phyloP scores from a whole-genome alignment of 2,329 filamentous ascomycete species.

The Fusarium drepaniforme region DNA sequence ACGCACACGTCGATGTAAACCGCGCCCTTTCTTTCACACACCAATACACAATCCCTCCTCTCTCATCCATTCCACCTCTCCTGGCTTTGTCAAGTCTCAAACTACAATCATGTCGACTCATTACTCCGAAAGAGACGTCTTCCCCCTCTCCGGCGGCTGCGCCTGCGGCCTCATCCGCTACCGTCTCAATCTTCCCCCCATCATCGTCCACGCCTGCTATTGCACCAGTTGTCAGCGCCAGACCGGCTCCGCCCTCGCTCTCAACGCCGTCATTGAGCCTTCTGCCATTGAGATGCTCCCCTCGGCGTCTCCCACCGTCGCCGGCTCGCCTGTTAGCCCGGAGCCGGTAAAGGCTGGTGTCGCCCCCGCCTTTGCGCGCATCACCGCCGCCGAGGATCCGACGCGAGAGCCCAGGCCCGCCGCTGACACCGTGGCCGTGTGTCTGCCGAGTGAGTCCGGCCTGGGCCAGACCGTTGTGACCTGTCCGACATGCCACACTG shows the following conservation, averaged over 20 bases:
- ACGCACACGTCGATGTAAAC: background rate
- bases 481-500: slow-evolving; percentile 57
- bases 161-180: slow-evolving; percentile 79
- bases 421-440: slow-evolving; percentile 36
- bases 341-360: slow-evolving; percentile 19
- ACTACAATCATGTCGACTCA: slow-evolving; percentile 34
- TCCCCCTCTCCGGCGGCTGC: slow-evolving; percentile 64
- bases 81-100: slow-evolving; percentile 1
- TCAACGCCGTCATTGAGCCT: slow-evolving; percentile 59
- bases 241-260: slow-evolving; percentile 53
- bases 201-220: slow-evolving; percentile 60
- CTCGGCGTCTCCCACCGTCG: slow-evolving; percentile 39
- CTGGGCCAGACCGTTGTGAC: slow-evolving; percentile 54
- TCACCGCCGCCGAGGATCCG: slow-evolving; percentile 31
- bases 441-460: slow-evolving; percentile 55
- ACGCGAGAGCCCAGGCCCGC: slow-evolving; percentile 1
- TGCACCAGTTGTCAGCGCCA: slow-evolving; percentile 61
- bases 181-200: slow-evolving; percentile 67
- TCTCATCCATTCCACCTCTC: background rate
- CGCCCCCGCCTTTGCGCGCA: slow-evolving; percentile 35
- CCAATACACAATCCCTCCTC: background rate
- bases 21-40: slow-evolving; percentile 16
- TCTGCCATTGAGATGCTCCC: slow-evolving; percentile 49
- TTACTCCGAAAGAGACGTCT: slow-evolving; percentile 43
- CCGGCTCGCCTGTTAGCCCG: slow-evolving; percentile 26